Evolutionary conservation across 768 basidiomycete species (phyloP).

Genomic region (Pleurotus pulmonarius): DNA sequence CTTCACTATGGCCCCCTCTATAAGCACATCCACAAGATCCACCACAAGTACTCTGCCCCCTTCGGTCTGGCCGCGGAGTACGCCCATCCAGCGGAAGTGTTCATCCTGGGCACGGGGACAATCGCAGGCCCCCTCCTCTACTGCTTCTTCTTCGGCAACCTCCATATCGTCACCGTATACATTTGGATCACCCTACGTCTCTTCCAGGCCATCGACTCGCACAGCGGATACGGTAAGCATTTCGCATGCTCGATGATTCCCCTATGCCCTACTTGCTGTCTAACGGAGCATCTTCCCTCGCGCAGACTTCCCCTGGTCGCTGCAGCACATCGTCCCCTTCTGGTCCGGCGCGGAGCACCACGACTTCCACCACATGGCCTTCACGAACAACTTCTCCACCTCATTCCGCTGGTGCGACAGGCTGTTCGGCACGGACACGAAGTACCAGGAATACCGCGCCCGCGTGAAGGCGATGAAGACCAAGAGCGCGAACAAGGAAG

Average conservation of each 20-base stretch:
- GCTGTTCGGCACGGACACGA: slow-evolving; percentile 85
- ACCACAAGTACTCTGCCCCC: slow-evolving; percentile 96
- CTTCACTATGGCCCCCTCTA: slow-evolving; percentile 86
- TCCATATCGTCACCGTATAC: slow-evolving; percentile 94
- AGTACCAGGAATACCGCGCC: slow-evolving; percentile 79
- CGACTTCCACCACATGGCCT: slow-evolving; percentile 98
- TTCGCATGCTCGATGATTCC: slow-evolving; percentile 4
- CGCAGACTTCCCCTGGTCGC: slow-evolving; percentile 94
- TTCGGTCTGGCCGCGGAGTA: slow-evolving; percentile 98
- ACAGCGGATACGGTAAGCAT: slow-evolving; percentile 85
- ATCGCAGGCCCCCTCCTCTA: slow-evolving; percentile 86
- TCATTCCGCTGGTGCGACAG: slow-evolving; percentile 94
- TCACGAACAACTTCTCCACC: slow-evolving; percentile 90
- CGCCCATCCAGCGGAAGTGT: slow-evolving; percentile 94
- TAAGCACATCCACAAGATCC: slow-evolving; percentile 94
- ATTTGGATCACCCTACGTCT: slow-evolving; percentile 90
- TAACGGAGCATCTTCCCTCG: neutral
- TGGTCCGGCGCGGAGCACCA: slow-evolving; percentile 98
- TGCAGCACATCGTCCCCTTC: slow-evolving; percentile 89
- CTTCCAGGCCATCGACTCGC: slow-evolving; percentile 96
- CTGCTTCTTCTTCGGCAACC: slow-evolving; percentile 65
- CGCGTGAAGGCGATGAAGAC: slow-evolving; percentile 59
- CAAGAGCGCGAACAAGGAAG: slow-evolving; percentile 50
- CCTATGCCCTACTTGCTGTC: neutral
- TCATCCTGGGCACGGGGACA: slow-evolving; percentile 92